Percentiles rank a stretch among this genome's conserved stretches.
phyloP scores from a whole-genome alignment of 1,139 yeast species.

The Sugiyamaella sp. region DNA sequence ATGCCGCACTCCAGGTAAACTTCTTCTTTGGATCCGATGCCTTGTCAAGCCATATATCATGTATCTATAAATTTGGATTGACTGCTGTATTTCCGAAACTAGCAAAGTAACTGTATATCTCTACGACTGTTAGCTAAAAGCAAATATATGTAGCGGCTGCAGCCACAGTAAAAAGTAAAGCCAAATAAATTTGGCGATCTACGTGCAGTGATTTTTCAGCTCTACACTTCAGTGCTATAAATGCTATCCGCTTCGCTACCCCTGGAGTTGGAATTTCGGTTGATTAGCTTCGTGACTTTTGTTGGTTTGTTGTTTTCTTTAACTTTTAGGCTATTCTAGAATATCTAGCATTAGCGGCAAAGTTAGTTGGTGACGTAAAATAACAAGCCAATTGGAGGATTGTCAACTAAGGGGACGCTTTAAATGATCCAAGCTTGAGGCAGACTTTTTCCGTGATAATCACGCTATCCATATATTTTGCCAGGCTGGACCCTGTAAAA shows the following conservation, averaged over 20 bases:
- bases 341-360: background rate
- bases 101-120: background rate
- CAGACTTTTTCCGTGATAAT: background rate
- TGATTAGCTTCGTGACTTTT: background rate
- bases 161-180: background rate
- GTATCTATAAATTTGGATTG: too few species aligned
- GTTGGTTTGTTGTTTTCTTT: conserved; percentile 7
- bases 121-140: background rate
- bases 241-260: background rate
- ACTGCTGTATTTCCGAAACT: background rate
- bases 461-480: too few species aligned
- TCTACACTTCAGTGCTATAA: background rate
- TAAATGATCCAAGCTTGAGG: background rate
- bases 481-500: conserved; percentile 7
- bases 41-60: too few species aligned
- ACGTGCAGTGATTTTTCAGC: background rate
- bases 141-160: background rate
- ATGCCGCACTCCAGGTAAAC: too few species aligned
- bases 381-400: conserved; percentile 3
- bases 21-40: background rate
- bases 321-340: background rate
- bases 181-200: background rate
- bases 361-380: conserved; percentile 4
- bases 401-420: background rate
- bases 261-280: background rate